Evolutionary conservation across 495 filamentous ascomycete genomes (phyloP).

Genomic region (Astrothelium macrocarpum): DNA sequence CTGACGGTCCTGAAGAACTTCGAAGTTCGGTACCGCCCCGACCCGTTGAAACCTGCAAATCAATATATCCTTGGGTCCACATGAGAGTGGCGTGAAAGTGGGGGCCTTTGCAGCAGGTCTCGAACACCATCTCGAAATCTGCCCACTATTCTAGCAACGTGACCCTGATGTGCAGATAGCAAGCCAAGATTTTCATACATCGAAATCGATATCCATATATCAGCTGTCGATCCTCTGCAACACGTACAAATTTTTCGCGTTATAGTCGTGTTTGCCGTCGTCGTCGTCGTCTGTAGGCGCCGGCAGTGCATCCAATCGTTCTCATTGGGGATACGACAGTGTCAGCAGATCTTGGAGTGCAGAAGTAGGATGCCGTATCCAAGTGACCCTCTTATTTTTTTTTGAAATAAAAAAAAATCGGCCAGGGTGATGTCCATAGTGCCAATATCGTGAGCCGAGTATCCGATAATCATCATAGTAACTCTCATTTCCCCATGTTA

Average conservation of each 20-base stretch:
- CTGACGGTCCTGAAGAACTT: not conserved
- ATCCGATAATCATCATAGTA: not conserved
- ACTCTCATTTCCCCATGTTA: not conserved
- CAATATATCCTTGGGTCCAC: conserved; percentile 4
- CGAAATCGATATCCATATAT: not conserved
- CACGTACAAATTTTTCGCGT: conserved; percentile 5
- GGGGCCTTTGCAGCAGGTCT: not conserved
- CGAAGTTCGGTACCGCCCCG: conserved; percentile 3
- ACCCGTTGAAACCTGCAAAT: not conserved
- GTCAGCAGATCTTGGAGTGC: conserved; percentile 3
- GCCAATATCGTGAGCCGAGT: not conserved
- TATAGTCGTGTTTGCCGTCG: too few species aligned
- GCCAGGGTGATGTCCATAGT: not conserved
- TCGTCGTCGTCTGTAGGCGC: not conserved
- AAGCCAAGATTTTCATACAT: not conserved
- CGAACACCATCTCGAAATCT: not conserved
- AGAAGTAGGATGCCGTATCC: conserved; percentile 3
- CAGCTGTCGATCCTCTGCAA: not conserved
- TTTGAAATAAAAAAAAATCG: not conserved
- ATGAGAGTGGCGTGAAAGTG: not conserved
- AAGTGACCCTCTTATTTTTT: too few species aligned
- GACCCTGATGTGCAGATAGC: conserved; percentile 2
- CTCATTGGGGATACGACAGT: not conserved
- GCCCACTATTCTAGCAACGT: not conserved
- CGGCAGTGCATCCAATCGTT: not conserved